Base-by-base conservation (phyloP, 164 flowering plant genomes). In the Tetrastigma voinierianum region DNA sequence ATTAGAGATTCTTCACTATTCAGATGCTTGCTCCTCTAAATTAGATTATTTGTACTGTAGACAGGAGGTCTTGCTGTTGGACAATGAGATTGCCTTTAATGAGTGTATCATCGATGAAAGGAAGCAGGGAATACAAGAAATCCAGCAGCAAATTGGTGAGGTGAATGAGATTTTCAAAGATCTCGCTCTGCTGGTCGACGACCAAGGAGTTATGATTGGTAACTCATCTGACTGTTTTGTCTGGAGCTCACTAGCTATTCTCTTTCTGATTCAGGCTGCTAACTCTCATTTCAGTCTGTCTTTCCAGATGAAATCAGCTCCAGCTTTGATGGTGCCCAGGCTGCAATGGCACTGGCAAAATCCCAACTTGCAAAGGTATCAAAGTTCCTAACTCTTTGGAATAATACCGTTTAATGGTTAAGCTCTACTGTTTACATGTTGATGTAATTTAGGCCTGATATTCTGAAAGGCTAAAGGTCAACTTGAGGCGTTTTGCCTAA, bases 301-400 rank as follows among this genome's bases (percentile, higher is more conserved):
- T 45, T n/a, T 59, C 25, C 57, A 93, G 98, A 91, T 81, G 98
- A 93, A 60, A 89, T 90, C 20, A 87, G 87, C 24, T 83, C 92
- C 54, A 81, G 89, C 64, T 72, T 90, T 53, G 96, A 89, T 64
- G 69, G 65, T 65, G 75, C 98, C 16, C 72, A 81, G 45, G 88
- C 87, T 51, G 94, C 96, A 53, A 89, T 94, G 56, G 76, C 78
- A 56, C 91, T 87, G 69, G 97, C 78, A 32, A 91, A 78, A 65
- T 58, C 93, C 44, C 96, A 94, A 32, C 95, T 94, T 54, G 83
- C 48, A 17, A 90, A 90, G 83, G 97, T 97, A 20, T 62, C 97
- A 44, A 93, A 91, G 81, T n/a, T n/a, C n/a, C n/a, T n/a, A n/a
- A n/a, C n/a, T n/a, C n/a, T n/a, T n/a, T n/a, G n/a, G n/a, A n/a